These are phyloP conservation scores for Vicia sativa DNA, from an alignment of 306 rosid species.

Conservation along the genomic window DNA sequence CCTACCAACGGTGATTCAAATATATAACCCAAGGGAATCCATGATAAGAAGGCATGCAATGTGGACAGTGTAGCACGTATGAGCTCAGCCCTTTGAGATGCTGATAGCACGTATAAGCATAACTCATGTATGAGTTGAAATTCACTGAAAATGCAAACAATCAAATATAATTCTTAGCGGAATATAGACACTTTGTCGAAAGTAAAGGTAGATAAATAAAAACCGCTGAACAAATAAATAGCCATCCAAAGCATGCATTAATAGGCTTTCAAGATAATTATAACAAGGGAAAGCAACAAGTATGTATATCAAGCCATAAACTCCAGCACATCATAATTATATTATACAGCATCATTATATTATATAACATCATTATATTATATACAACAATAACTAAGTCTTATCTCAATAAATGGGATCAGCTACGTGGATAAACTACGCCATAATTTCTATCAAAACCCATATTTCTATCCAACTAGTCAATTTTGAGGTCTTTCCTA, in stretches of 20 bases:
- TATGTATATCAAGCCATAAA: background rate
- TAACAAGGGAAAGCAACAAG: slow-evolving; percentile 4
- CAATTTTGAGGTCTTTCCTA: too few relatives aligned
- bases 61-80: slow-evolving; percentile 90
- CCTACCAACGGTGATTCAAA: slow-evolving; percentile 95
- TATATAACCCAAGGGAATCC: slow-evolving; percentile 98
- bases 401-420: too few relatives aligned
- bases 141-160: slow-evolving; percentile 79
- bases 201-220: background rate
- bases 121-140: slow-evolving; percentile 98
- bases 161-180: slow-evolving; percentile 41
- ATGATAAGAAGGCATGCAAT: slow-evolving; percentile 92
- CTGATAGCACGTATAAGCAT: slow-evolving; percentile 92
- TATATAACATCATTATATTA: too few relatives aligned
- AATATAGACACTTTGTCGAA: slow-evolving; percentile 7
- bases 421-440: too few relatives aligned
- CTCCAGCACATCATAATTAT: slow-evolving; percentile 7
- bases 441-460: too few relatives aligned
- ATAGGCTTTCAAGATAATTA: background rate
- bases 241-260: slow-evolving; percentile 28
- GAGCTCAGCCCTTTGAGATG: slow-evolving; percentile 91
- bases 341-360: background rate
- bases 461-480: too few relatives aligned
- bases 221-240: background rate
- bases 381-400: too few relatives aligned